Percentiles rank a stretch among this genome's conserved stretches.
Conservation (phyloP, 129 eudicot species). For the Pittosporum tobira region DNA sequence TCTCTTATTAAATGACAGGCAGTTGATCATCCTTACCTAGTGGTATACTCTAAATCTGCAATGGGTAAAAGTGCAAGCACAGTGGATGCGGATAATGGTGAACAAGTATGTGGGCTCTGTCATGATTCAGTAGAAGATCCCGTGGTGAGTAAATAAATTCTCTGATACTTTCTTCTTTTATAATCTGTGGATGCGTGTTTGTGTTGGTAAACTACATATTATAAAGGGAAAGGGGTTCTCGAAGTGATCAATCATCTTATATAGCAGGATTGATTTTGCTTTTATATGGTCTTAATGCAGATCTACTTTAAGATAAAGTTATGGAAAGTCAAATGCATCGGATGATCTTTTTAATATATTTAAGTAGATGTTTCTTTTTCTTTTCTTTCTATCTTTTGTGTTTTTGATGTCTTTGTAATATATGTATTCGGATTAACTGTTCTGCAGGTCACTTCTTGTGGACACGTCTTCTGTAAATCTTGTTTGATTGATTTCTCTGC, state of each 20-base stretch:
- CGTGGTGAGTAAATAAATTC: slow-evolving; percentile 37
- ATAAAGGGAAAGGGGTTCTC: no score
- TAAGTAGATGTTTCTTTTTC: not conserved
- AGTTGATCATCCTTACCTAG: slow-evolving; percentile 94
- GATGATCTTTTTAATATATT: no score
- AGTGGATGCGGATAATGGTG: slow-evolving; percentile 25
- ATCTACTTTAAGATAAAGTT: not conserved
- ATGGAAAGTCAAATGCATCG: not conserved
- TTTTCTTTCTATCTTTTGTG: no score
- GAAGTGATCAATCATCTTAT: no score
- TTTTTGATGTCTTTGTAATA: no score
- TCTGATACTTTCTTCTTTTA: not conserved
- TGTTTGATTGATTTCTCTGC: slow-evolving; percentile 67
- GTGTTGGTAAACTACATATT: not conserved
- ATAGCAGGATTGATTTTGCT: no score
- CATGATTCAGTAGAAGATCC: slow-evolving; percentile 78
- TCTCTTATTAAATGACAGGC: slow-evolving; percentile 37
- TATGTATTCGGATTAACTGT: not conserved
- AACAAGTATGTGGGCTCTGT: slow-evolving; percentile 61
- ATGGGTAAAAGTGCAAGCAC: slow-evolving; percentile 26
- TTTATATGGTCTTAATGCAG: no score
- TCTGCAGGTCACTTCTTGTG: slow-evolving; percentile 79
- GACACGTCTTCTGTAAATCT: slow-evolving; percentile 69
- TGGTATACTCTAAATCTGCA: slow-evolving; percentile 64
- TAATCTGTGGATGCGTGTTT: not conserved